Percentiles rank a stretch among this genome's conserved stretches.
phyloP scores from a whole-genome alignment of 2,329 filamentous ascomycete genomes.

The Trichoderma gracile region DNA sequence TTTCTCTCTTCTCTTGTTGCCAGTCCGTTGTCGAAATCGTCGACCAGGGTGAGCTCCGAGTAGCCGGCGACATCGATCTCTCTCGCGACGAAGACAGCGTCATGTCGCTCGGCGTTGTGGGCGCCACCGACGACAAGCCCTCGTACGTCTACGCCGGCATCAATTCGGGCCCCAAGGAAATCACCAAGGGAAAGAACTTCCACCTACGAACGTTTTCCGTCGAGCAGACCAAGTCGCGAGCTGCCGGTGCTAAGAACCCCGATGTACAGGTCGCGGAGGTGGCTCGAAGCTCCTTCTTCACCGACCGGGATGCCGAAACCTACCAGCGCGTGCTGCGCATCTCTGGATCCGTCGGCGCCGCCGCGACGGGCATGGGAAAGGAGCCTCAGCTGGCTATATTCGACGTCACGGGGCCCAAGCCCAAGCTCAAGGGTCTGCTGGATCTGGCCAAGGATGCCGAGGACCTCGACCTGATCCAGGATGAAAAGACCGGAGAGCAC shows the following conservation, averaged over 20 bases:
- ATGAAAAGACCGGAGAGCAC: constrained; percentile 58
- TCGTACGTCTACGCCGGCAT: constrained; percentile 70
- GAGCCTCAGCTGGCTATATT: constrained; percentile 80
- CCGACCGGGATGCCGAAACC: constrained; percentile 49
- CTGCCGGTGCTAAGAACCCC: constrained; percentile 35
- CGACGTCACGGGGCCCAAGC: constrained; percentile 53
- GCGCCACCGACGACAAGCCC: constrained; percentile 58
- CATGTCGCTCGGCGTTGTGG: constrained; percentile 70
- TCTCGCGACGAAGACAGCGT: constrained; percentile 87
- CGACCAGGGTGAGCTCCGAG: constrained; percentile 61
- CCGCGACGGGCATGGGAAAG: constrained; percentile 75
- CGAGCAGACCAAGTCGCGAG: constrained; percentile 41
- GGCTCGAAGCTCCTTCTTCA: constrained; percentile 55
- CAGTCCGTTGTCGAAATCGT: constrained; percentile 74
- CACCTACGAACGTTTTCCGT: constrained; percentile 79
- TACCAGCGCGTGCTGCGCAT: constrained; percentile 63
- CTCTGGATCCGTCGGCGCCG: constrained; percentile 69
- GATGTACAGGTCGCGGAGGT: constrained; percentile 51
- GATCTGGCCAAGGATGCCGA: constrained; percentile 59
- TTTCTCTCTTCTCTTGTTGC: background rate
- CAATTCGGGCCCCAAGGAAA: constrained; percentile 74
- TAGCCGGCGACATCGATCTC: constrained; percentile 72
- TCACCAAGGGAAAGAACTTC: constrained; percentile 75
- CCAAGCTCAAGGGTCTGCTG: constrained; percentile 51
- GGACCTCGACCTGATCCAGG: constrained; percentile 66